Base-by-base conservation (phyloP, 345 rosid genomes). In the Eucalyptus curtisii region DNA sequence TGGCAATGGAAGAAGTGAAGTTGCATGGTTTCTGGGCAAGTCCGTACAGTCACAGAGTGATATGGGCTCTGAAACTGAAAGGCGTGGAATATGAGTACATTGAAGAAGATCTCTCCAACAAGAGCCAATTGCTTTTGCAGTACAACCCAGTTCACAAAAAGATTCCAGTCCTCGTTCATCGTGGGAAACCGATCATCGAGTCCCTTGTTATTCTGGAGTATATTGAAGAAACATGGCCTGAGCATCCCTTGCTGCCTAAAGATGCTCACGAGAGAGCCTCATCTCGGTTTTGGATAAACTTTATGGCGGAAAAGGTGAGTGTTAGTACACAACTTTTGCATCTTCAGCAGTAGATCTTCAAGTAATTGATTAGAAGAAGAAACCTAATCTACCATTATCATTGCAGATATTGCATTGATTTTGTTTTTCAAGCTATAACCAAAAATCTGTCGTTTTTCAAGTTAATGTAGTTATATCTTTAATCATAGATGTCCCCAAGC, bases 81-180 rank as follows among this genome's bases (percentile, higher is more conserved):
- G 92, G 91, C 55, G 84, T 92, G 80, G 76, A 87, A 13, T 93
- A 85, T 61, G 88, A 90, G 25, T 89, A 90, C 76, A 22, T 90
- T 24, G 92, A 91, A 89, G 91, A 91, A 89, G 91, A 91, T 85
- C 89, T 93, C 7, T 16, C 49, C 59, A 49, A 87, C 89, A 93
- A 93, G 87, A 91, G 93, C 76, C 86, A 68, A 4, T 52, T 87
- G 52, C 90, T 92, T 25, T 87, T 92, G 45, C 59, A 85, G n/a
- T 86, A 87, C 87, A 92, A 92, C 48, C 94, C 93, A 17, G 88
- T 91, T n/a, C 84, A 92, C 85, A 88, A 87, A 90, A 92, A 89
- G 84, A 85, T 93, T 57, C 94, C 93, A 27, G 91, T 93, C 25
- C 92, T 93, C 7, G 87, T 91, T 44, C 94, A 92, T 88, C 81